phyloP scores from a whole-genome alignment of 2,329 filamentous ascomycete species.

The Colletotrichum lupini region DNA sequence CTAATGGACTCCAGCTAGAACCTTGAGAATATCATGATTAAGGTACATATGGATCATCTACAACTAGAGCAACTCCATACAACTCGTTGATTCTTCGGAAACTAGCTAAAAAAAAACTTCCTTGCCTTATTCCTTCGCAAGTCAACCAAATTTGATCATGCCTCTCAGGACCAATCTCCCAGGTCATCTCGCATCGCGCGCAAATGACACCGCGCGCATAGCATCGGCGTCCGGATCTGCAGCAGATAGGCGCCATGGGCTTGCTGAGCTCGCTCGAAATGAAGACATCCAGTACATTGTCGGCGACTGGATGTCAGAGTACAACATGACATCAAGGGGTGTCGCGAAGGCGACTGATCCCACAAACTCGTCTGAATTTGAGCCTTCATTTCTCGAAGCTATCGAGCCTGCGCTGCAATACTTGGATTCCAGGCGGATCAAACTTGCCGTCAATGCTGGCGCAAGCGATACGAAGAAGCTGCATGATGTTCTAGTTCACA shows the following conservation, averaged over 20 bases:
- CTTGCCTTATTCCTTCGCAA: no score
- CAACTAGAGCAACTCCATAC: no score
- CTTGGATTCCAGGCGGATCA: conserved; percentile 46
- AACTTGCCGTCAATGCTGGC: conserved; percentile 53
- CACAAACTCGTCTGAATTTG: conserved; percentile 45
- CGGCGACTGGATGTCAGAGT: conserved; percentile 54
- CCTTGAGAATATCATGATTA: not conserved
- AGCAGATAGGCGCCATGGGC: conserved; percentile 40
- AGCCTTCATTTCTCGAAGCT: conserved; percentile 53
- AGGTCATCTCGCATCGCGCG: not conserved
- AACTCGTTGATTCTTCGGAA: no score
- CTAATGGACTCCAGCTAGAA: not conserved
- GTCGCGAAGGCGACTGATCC: conserved; percentile 39
- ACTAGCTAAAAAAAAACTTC: no score
- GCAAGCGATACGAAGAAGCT: conserved; percentile 49
- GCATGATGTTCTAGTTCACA: conserved; percentile 42
- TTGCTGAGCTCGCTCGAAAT: conserved; percentile 38
- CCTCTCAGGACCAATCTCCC: not conserved
- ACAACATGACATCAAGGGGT: conserved; percentile 61
- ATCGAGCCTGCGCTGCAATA: conserved; percentile 53
- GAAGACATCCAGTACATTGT: conserved; percentile 50
- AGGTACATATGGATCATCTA: not conserved
- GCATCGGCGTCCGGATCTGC: conserved; percentile 45
- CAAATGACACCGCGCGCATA: conserved; percentile 37
- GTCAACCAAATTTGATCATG: not conserved